These are phyloP conservation scores for Aspergillus viridinutans DNA, from an alignment of 2,329 filamentous ascomycete species.

Conservation along the genomic window DNA sequence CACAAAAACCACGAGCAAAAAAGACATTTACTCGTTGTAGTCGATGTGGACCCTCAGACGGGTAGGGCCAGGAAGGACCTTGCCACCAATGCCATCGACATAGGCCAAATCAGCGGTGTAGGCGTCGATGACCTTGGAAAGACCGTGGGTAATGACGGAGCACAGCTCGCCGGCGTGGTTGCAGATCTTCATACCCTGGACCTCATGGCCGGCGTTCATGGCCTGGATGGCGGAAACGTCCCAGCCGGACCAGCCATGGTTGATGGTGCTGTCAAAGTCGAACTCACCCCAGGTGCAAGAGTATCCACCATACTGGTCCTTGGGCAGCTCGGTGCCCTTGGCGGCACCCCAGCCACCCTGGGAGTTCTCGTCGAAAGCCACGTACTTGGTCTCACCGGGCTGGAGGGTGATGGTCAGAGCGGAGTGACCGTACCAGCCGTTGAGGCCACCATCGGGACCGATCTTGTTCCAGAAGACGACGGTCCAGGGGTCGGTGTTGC, in stretches of 20 bases:
- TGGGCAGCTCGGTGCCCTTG: constrained; percentile 24
- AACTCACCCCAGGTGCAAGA: constrained; percentile 42
- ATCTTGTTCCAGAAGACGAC: constrained; percentile 41
- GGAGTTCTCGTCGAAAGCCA: constrained; percentile 36
- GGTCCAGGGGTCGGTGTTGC: constrained; percentile 29
- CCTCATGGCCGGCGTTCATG: constrained; percentile 19
- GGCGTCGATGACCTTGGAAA: constrained; percentile 24
- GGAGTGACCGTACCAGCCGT: constrained; percentile 32
- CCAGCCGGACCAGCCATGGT: constrained; percentile 33
- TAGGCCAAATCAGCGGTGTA: constrained; percentile 28
- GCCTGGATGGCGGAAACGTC: constrained; percentile 40
- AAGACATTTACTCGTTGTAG: constrained; percentile 18
- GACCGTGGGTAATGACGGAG: constrained; percentile 27
- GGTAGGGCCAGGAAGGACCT: constrained; percentile 23
- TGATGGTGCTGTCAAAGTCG: constrained; percentile 30
- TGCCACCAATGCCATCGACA: constrained; percentile 28
- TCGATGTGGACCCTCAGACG: constrained; percentile 30
- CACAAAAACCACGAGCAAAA: constrained; percentile 4
- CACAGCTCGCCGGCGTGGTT: constrained; percentile 22
- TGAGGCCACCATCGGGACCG: constrained; percentile 27
- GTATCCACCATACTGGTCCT: constrained; percentile 25
- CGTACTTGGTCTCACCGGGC: constrained; percentile 29
- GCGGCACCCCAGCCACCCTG: constrained; percentile 35
- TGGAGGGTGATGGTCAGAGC: constrained; percentile 32
- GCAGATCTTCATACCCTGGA: constrained; percentile 39